Conservation (phyloP, 2,329 filamentous ascomycete genomes). For the Aspergillus udagawae region DNA sequence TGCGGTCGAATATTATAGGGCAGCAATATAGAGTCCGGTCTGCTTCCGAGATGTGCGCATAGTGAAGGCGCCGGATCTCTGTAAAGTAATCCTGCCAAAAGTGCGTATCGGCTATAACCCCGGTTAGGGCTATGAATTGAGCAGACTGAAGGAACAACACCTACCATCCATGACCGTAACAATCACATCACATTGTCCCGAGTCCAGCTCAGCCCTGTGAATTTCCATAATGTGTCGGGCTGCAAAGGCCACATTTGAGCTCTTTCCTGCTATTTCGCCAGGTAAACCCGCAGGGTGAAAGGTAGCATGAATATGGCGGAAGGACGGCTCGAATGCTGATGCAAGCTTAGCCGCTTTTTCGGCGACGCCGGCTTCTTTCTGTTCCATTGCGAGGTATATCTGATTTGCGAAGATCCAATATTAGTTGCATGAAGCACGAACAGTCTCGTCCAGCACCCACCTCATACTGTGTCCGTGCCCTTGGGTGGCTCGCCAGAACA, state of each 20-base stretch:
- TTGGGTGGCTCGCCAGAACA: conserved; percentile 63
- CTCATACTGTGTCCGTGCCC: conserved; percentile 63
- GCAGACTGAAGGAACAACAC: conserved; percentile 17
- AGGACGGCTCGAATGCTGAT: conserved; percentile 61
- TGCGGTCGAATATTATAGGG: conserved; percentile 71
- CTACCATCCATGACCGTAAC: conserved; percentile 70
- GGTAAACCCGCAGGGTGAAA: conserved; percentile 63
- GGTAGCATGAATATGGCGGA: conserved; percentile 64
- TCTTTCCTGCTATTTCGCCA: conserved; percentile 68
- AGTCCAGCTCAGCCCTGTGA: conserved; percentile 27
- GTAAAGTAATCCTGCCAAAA: conserved; percentile 65
- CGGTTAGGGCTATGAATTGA: background rate
- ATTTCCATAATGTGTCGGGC: conserved; percentile 38
- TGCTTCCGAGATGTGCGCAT: conserved; percentile 39
- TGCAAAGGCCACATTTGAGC: conserved; percentile 70
- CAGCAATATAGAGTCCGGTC: conserved; percentile 62
- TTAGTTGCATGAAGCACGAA: background rate
- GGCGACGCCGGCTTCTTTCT: conserved; percentile 50
- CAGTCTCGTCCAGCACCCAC: conserved; percentile 46
- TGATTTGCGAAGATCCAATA: conserved; percentile 27
- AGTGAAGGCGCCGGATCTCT: conserved; percentile 61
- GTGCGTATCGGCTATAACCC: conserved; percentile 49
- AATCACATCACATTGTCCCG: conserved; percentile 53
- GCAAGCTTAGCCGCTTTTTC: conserved; percentile 59
- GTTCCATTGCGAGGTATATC: conserved; percentile 71